Percentiles rank a stretch among this genome's conserved stretches.
Evolutionary conservation across 2,329 filamentous ascomycete genomes (phyloP).

Genomic region (Apiospora sp.): DNA sequence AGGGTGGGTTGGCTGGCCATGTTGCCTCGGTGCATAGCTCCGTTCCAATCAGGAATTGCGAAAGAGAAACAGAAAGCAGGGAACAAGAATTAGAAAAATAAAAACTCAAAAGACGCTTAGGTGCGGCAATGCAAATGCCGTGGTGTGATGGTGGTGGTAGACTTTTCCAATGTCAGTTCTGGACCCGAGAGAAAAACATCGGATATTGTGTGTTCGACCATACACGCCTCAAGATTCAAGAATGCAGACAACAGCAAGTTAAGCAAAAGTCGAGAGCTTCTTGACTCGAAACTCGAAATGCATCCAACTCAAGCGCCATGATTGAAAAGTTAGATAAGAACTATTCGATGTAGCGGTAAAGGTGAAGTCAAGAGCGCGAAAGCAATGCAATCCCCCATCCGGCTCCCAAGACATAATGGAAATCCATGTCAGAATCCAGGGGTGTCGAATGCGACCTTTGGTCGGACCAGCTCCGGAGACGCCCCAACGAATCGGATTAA

Average conservation of each 20-base stretch:
- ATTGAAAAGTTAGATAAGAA: background rate
- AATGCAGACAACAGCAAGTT: background rate
- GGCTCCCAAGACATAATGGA: background rate
- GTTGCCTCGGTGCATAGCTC: background rate
- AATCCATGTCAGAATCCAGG: slow-evolving; percentile 3
- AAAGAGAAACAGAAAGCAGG: background rate
- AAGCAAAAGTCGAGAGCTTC: background rate
- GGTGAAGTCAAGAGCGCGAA: background rate
- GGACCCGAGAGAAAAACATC: background rate
- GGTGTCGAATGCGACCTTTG: background rate
- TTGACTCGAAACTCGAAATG: background rate
- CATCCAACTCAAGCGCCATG: background rate
- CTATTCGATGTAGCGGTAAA: background rate
- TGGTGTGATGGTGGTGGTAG: background rate
- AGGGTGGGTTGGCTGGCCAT: background rate
- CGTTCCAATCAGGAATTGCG: background rate
- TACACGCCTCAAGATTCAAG: background rate
- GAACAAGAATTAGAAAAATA: background rate
- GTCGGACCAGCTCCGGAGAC: background rate
- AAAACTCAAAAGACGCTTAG: background rate
- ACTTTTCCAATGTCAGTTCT: background rate
- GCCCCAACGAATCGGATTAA: background rate
- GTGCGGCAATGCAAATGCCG: background rate
- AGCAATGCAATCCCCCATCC: background rate
- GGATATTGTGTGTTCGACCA: background rate